A percentile compares a stretch with the other conserved stretches of the same genome.
These are phyloP conservation scores for Pelargonium myrrhifolium DNA, from an alignment of 441 rosid species.

Conservation along the genomic window DNA sequence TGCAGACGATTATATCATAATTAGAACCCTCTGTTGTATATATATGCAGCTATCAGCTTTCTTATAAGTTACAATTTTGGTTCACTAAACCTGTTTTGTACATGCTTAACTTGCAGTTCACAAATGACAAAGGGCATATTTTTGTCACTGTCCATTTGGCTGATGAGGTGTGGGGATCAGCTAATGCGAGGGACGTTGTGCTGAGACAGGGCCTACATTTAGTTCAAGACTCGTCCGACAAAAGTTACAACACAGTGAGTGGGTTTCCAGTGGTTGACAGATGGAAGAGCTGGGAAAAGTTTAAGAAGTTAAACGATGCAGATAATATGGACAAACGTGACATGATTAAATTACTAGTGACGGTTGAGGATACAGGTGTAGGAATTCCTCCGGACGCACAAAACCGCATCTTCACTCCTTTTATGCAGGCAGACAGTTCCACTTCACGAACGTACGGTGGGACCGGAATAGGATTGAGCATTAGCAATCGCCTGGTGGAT, in stretches of 20 bases:
- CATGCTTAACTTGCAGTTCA: conserved; percentile 50
- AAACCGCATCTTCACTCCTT: conserved; percentile 75
- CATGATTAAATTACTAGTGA: conserved; percentile 54
- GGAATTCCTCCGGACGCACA: conserved; percentile 82
- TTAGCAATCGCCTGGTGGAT: conserved; percentile 78
- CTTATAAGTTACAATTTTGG: background rate
- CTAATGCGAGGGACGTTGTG: conserved; percentile 43
- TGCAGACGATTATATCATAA: background rate
- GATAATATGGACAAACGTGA: conserved; percentile 27
- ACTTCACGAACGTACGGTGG: conserved; percentile 95
- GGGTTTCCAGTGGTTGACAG: conserved; percentile 78
- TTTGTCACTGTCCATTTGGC: conserved; percentile 78
- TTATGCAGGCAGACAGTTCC: conserved; percentile 97
- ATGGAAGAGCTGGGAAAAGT: conserved; percentile 78
- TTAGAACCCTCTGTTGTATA: background rate
- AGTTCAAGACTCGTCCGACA: conserved; percentile 32
- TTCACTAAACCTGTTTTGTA: background rate
- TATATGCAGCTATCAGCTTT: background rate
- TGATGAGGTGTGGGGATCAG: conserved; percentile 47
- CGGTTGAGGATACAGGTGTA: conserved; percentile 91
- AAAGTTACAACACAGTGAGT: conserved; percentile 48
- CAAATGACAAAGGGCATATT: conserved; percentile 71
- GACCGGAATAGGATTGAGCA: conserved; percentile 92
- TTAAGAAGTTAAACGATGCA: conserved; percentile 30
- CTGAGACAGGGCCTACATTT: conserved; percentile 44